Evolutionary conservation across 179 eudicot genomes (phyloP), one percentile per base, ranked within the genome.

Genomic region (Silene noctiflora): DNA sequence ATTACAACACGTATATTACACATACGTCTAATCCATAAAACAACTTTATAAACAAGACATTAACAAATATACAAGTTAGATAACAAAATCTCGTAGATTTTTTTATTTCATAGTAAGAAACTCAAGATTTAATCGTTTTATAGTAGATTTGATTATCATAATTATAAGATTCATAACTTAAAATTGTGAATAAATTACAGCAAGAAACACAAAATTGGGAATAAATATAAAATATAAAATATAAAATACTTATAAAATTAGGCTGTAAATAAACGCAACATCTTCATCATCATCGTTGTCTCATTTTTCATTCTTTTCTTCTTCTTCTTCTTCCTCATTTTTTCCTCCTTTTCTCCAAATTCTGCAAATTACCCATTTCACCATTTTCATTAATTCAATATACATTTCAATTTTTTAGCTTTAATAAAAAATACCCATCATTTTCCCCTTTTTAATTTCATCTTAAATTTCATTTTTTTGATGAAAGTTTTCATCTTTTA

Each of bases 221-320:
- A 17, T 33, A 56, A 29, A 21, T 31, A 42, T 10, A n/a, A 39
- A 39, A 39, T 8, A 33, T 20, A 69, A 62, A 44, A 58, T 11
- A 2, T 51, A 51, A 1, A 48, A n/a, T n/a, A 62, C 27, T 42
- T 11, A 2, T 51, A 51, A 76, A 72, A 66, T 55, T 48, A 65
- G 70, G 80, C 75, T 77, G 83, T 71, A 42, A 73, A 66, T 71
- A 75, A 76, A 80, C 73, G 73, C 76, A 81, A 66, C 77, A 80
- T 65, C 78, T 17, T 42, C 78, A 75, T 69, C 76, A 75, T 68
- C 76, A 46, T 69, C 58, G 58, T 67, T 72, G 53, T 19, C 56
- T 42, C 11, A 35, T 69, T 22, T 53, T 24, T 31, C 35, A 12
- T 31, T n/a, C 16, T 2, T 66, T 70, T 20, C 19, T 33, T 59